Conservation (phyloP, 176 grass and related monocot species). For the Hyparrhenia diplandra region DNA sequence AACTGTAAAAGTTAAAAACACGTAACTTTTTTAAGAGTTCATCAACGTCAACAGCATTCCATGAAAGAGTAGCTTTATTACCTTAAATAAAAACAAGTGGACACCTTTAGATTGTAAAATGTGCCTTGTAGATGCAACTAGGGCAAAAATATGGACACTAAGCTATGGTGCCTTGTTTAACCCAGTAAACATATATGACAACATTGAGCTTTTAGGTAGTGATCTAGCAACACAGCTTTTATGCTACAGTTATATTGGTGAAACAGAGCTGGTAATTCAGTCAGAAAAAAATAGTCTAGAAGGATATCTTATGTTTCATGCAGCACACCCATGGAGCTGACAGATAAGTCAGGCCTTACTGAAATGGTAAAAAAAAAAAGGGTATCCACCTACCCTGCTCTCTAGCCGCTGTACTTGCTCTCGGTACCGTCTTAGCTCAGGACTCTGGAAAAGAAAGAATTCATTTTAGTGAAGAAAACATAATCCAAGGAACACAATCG, state of each 20-base stretch:
- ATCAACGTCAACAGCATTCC: background rate
- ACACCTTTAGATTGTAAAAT: background rate
- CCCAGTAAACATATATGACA: background rate
- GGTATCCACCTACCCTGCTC: constrained; percentile 40
- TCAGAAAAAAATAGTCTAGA: background rate
- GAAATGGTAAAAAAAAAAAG: constrained; percentile 8
- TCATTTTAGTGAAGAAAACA: background rate
- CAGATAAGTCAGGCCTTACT: background rate
- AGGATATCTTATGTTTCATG: constrained; percentile 14
- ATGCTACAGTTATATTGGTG: background rate
- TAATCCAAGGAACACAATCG: constrained; percentile 4
- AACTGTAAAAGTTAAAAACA: constrained; percentile 46
- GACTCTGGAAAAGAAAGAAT: constrained; percentile 45
- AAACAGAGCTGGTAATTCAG: background rate
- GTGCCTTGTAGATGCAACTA: background rate
- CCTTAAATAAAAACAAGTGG: background rate
- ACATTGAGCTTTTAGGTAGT: background rate
- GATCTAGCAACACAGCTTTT: background rate
- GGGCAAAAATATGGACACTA: background rate
- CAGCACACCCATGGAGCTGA: background rate
- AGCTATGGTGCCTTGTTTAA: background rate
- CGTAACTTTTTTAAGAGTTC: background rate
- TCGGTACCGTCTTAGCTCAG: constrained; percentile 55
- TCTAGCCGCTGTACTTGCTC: constrained; percentile 58
- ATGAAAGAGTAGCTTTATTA: background rate